These are phyloP conservation scores for Boletus rufocinnamomeus DNA, from an alignment of 768 basidiomycete genomes.

Conservation along the genomic window DNA sequence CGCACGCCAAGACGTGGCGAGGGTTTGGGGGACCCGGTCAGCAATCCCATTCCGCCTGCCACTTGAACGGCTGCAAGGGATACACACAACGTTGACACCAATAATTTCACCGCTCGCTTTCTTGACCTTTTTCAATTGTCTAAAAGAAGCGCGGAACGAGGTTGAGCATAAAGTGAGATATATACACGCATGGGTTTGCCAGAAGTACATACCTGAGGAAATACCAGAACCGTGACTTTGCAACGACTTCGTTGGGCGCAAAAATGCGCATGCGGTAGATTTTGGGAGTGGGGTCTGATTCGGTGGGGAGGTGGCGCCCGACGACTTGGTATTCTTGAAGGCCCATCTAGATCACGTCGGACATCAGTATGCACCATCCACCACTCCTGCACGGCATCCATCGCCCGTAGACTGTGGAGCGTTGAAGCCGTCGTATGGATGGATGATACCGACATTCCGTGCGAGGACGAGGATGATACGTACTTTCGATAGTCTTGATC, in stretches of 20 bases:
- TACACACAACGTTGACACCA: slow-evolving; percentile 95
- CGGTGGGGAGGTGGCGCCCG: slow-evolving; percentile 95
- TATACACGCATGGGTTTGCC: too few relatives aligned
- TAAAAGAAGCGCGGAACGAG: slow-evolving; percentile 28
- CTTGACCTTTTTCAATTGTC: slow-evolving; percentile 99
- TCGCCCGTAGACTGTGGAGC: slow-evolving; percentile 12
- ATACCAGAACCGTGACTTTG: slow-evolving; percentile 99
- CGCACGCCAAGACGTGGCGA: slow-evolving; percentile 12
- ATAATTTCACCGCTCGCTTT: slow-evolving; percentile 99
- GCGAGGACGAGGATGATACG: slow-evolving; percentile 14
- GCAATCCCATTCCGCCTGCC: slow-evolving; percentile 79
- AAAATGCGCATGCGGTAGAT: slow-evolving; percentile 99
- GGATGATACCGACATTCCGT: background rate
- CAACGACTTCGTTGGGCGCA: slow-evolving; percentile 97
- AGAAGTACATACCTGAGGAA: slow-evolving; percentile 73
- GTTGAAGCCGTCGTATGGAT: background rate
- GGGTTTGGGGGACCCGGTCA: slow-evolving; percentile 38
- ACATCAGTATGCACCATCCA: slow-evolving; percentile 25
- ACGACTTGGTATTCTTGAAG: slow-evolving; percentile 95
- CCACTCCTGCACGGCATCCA: slow-evolving; percentile 33
- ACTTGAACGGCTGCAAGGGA: slow-evolving; percentile 76
- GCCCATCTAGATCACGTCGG: slow-evolving; percentile 55
- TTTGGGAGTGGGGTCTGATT: slow-evolving; percentile 91
- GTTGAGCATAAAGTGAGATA: background rate
- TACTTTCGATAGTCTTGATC: slow-evolving; percentile 33